phyloP scores from a whole-genome alignment of 345 rosid species.

The Populus alba region DNA sequence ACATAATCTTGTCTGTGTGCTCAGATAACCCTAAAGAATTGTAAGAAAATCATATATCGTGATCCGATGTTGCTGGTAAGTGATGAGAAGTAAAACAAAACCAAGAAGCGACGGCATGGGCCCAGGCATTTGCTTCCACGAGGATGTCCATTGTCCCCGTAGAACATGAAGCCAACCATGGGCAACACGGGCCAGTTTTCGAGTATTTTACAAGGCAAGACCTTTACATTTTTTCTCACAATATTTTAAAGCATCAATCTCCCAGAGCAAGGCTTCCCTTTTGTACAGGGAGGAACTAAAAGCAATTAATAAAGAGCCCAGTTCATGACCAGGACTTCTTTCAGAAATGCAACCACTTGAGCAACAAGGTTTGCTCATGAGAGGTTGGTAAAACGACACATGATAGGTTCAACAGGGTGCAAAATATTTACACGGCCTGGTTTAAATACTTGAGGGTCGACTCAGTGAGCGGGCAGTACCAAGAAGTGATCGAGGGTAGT shows the following conservation, averaged over 20 bases:
- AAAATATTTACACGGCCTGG: neutral
- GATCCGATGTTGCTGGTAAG: constrained; percentile 20
- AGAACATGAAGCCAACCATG: neutral
- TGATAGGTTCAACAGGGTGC: neutral
- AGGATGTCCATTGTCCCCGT: neutral
- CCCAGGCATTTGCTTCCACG: neutral
- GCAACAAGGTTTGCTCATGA: too few species aligned
- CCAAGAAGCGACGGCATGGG: neutral
- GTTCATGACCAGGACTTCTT: too few species aligned
- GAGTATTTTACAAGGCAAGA: neutral
- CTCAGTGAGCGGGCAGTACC: neutral
- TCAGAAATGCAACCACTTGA: too few species aligned
- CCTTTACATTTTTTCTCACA: neutral
- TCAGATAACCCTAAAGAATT: neutral
- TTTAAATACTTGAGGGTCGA: neutral
- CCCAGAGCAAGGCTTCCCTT: neutral
- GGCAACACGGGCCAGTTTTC: neutral
- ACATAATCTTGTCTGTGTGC: constrained; percentile 25
- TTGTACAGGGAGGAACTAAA: neutral
- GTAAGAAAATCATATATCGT: constrained; percentile 2
- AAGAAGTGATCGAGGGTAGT: neutral
- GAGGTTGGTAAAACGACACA: neutral
- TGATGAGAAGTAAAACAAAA: neutral
- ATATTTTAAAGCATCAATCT: neutral
- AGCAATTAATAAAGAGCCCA: neutral